A percentile compares a stretch with the other conserved stretches of the same genome.
Conservation (phyloP, 1,284 basidiomycete species). For the Phellopilus nigrolimitatus region DNA sequence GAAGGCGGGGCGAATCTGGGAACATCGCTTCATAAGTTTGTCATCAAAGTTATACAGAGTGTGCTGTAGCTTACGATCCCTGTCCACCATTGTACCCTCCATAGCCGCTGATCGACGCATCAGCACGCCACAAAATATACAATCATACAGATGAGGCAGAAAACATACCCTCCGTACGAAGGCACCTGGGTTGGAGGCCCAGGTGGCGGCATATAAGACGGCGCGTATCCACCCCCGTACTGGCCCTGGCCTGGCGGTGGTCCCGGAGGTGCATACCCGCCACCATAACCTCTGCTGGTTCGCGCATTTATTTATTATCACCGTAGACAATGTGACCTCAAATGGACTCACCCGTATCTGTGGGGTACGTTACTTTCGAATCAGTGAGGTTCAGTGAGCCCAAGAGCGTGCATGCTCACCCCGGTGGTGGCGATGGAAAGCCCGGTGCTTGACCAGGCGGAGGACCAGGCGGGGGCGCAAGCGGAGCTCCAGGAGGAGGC, state of each 20-base stretch:
- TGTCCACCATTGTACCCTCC: conserved; percentile 10
- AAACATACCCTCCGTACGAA: not conserved
- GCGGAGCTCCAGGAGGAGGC: conserved; percentile 9
- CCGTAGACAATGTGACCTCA: too few species aligned
- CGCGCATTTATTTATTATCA: too few species aligned
- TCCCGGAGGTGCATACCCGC: conserved; percentile 11
- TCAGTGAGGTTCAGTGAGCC: not conserved
- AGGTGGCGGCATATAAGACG: conserved; percentile 29
- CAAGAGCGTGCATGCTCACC: not conserved
- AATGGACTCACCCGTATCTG: not conserved
- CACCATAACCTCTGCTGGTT: conserved; percentile 21
- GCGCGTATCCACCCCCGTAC: conserved; percentile 38
- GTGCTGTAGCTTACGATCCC: not conserved
- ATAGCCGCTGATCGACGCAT: conserved; percentile 18
- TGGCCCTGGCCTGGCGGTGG: conserved; percentile 31
- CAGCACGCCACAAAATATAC: not conserved
- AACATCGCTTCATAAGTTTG: too few species aligned
- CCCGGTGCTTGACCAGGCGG: conserved; percentile 4
- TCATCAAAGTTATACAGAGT: too few species aligned
- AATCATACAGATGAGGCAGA: not conserved
- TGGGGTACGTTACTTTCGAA: too few species aligned
- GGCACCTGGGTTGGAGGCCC: conserved; percentile 11
- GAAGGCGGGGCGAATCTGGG: not conserved
- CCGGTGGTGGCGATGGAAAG: conserved; percentile 21
- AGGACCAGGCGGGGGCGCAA: conserved; percentile 11